Base-by-base conservation (phyloP, 106 monocot species). In the Allium cepa region DNA sequence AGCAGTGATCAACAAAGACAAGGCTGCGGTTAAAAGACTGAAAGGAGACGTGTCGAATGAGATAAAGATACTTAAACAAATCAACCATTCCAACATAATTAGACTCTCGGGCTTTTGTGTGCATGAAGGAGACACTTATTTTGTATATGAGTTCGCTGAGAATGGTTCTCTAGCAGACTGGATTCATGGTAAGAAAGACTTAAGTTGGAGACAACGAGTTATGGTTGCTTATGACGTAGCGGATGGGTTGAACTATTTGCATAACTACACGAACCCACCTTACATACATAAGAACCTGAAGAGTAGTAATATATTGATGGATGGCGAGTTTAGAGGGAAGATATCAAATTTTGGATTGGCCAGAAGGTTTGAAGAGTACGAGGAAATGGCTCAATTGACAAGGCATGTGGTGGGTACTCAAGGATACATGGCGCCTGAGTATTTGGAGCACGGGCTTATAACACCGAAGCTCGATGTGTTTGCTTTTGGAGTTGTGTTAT, bases 21-120 rank as follows among this genome's bases (percentile, higher is more conserved):
- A 28, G 0, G 97, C 92, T 2, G 97, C 89, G 4, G 72, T 99
- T 2, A 99, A 92, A 80, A 74, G 82, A 18, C 22, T 84, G 46
- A 76, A 83, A 49, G 92, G 87, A 2, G 84, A 92, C 50, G 88
- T 81, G 9, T 78, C 82, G 26, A 77, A 69, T 10, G 92, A 99
- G 83, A 85, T 99, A 70, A 71, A 50, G 46, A 87, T 87, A 26
- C 67, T 92, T 57, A 84, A 87, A 63, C 80, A 76, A 56, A 77
- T 92, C 71, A 99, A 87, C 77, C 92, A 99, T 73, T 72, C 84
- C 36, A 92, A 71, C 47, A 68, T 99, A 11, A 70, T 92, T 62
- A 61, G 87, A 50, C 84, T 99, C 49, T 92, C 97, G 1, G 97
- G 92, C 14, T 79, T 92, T 73, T 99, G 92, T 73, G 14, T 77